Conservation (phyloP, 2,329 filamentous ascomycete species). For the Calonectria hongkongensis region DNA sequence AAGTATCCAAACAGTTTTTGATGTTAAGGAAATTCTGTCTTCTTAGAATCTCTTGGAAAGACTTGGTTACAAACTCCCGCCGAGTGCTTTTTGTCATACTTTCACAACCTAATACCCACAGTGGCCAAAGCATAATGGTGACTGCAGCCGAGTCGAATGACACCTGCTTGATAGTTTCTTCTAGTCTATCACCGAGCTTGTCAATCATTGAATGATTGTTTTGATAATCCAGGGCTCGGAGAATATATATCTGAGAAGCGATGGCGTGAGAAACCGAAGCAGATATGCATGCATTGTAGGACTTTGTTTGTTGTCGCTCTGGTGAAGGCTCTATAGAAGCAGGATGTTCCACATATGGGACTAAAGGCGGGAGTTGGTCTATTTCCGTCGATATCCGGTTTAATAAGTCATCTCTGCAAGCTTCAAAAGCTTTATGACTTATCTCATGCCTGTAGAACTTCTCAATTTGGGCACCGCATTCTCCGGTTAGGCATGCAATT, state of each 20-base stretch:
- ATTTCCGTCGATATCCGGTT: not conserved
- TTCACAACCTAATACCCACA: constrained; percentile 37
- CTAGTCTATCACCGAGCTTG: not conserved
- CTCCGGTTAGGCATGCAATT: not conserved
- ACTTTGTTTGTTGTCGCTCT: not conserved
- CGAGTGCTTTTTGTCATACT: not conserved
- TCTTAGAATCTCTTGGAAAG: not conserved
- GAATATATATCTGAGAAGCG: constrained; percentile 10
- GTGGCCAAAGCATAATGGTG: constrained; percentile 38
- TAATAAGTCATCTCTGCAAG: not conserved
- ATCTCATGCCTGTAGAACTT: not conserved
- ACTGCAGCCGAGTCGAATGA: constrained; percentile 15
- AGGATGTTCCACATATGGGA: not conserved
- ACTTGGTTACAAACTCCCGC: constrained; percentile 1
- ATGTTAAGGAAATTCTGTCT: constrained; percentile 23
- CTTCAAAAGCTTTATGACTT: not conserved
- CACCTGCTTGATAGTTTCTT: constrained; percentile 15
- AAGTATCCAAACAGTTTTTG: constrained; percentile 6
- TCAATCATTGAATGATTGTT: not conserved
- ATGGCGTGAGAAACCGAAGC: not conserved
- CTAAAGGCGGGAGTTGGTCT: not conserved
- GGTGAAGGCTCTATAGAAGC: not conserved
- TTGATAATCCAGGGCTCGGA: not conserved
- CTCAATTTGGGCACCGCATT: constrained; percentile 3
- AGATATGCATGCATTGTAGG: constrained; percentile 25